A percentile compares a stretch with the other conserved stretches of the same genome.
These are phyloP conservation scores for Phytophthora vignae DNA, from an alignment of 352 stramenopile genomes.

Conservation along the genomic window DNA sequence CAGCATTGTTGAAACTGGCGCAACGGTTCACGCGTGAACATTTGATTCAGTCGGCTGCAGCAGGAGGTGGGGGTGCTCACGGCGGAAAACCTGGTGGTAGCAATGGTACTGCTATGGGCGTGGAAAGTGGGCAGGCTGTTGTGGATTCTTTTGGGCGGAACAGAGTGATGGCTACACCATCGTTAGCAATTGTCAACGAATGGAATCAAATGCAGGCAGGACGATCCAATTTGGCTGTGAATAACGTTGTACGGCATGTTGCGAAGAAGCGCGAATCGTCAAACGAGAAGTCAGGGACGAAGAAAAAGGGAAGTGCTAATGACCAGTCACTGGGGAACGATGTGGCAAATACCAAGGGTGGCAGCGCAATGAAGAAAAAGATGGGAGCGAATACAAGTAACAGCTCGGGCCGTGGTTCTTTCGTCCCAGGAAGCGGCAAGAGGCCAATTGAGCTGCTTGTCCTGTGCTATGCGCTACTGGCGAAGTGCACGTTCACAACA, in stretches of 20 bases:
- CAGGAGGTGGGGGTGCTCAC: conserved; percentile 21
- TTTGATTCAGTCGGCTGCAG: conserved; percentile 62
- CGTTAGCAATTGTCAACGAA: conserved; percentile 84
- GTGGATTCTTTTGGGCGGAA: conserved; percentile 84
- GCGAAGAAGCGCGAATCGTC: conserved; percentile 68
- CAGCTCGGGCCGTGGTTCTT: conserved; percentile 30
- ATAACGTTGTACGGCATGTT: conserved; percentile 79
- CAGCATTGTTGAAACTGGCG: conserved; percentile 81
- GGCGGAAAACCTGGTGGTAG: conserved; percentile 35
- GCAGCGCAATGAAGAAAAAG: conserved; percentile 58
- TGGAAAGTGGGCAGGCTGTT: conserved; percentile 50
- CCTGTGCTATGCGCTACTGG: conserved; percentile 78
- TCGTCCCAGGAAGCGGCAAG: conserved; percentile 46
- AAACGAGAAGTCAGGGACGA: conserved; percentile 56
- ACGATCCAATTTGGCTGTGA: conserved; percentile 79
- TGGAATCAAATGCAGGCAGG: conserved; percentile 80
- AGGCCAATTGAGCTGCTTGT: conserved; percentile 85
- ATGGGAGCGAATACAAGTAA: conserved; percentile 24
- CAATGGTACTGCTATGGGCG: conserved; percentile 39
- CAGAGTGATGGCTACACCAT: conserved; percentile 89
- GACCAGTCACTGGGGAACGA: conserved; percentile 43
- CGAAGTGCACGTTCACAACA: conserved; percentile 81
- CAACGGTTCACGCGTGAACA: conserved; percentile 88
- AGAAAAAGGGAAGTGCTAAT: conserved; percentile 54
- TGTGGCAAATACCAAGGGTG: conserved; percentile 19